Conservation (phyloP, 1,139 yeast species). For the Citeromyces siamensis region DNA sequence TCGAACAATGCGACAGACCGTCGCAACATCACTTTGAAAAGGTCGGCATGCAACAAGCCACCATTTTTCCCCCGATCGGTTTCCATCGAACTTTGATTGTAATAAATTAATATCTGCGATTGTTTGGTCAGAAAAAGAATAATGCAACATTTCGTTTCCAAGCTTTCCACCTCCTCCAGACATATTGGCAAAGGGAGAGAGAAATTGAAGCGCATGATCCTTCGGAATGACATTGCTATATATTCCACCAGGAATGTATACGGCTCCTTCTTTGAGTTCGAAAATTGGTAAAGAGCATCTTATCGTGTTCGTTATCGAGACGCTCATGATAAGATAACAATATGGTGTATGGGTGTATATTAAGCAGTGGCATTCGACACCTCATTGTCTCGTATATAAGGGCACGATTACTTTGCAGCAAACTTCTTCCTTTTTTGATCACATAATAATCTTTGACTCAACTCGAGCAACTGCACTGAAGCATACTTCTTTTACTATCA, state of each 20-base stretch:
- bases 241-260: background rate
- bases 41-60: constrained; percentile 27
- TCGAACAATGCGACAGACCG: constrained; percentile 37
- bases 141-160: background rate
- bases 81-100: constrained; percentile 9
- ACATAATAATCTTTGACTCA: constrained; percentile 18
- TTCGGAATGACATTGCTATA: background rate
- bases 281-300: background rate
- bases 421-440: too few relatives aligned
- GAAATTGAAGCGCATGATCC: background rate
- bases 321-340: constrained; percentile 3
- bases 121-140: constrained; percentile 23
- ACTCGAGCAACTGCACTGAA: constrained; percentile 57
- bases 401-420: too few relatives aligned
- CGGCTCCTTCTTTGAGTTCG: background rate
- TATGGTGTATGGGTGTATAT: too few relatives aligned
- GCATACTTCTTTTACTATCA: constrained; percentile 37
- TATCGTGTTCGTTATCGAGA: background rate
- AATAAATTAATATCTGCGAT: constrained; percentile 24
- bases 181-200: background rate
- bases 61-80: constrained; percentile 26
- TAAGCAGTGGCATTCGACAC: too few relatives aligned
- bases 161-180: constrained; percentile 3
- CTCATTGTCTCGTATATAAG: too few relatives aligned
- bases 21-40: constrained; percentile 23